Evolutionary conservation across 75 land plant species (phyloP), one percentile per base, ranked within the genome.

Genomic region (Sequoia sempervirens): DNA sequence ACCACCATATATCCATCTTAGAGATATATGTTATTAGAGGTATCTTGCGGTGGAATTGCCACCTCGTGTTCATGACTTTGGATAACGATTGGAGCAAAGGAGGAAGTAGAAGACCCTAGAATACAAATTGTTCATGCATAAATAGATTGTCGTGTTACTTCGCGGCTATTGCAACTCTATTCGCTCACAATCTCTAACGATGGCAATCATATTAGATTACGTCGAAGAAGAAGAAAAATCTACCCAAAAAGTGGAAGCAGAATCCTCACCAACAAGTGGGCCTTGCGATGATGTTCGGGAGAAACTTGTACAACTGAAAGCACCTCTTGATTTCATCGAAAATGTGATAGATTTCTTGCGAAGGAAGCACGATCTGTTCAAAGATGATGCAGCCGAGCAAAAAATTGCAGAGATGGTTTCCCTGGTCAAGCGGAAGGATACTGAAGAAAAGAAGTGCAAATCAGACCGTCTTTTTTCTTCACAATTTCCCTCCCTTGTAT

Each of bases 151-250:
- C n/a, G n/a, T n/a, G n/a, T n/a, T n/a, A n/a, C n/a, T n/a, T n/a
- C n/a, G n/a, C n/a, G n/a, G n/a, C n/a, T n/a, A n/a, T n/a, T n/a
- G n/a, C n/a, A n/a, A n/a, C n/a, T n/a, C n/a, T n/a, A n/a, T n/a
- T n/a, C n/a, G n/a, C n/a, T n/a, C n/a, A n/a, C n/a, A n/a, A n/a
- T n/a, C n/a, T 45, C 46, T 20, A 6, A 66, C 82, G 12, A 92
- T 92, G 93, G 93, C 92, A 7, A 80, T 92, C 26, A 92, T 92
- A 30, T 86, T 92, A 11, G 93, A 92, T 32, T 79, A 84, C 61
- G 81, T 79, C n/a, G 92, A 87, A 37, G 84, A 86, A n/a, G 89
- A 86, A 85, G 80, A 37, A 45, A 58, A 82, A 4, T 52, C 32
- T 5, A 15, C 45, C 82, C 80, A 76, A 43, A 20, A 53, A 14